Evolutionary conservation across 257 asterid genomes (phyloP), one percentile per base, ranked within the genome.

Genomic region (Solanum pimpinellifolium): DNA sequence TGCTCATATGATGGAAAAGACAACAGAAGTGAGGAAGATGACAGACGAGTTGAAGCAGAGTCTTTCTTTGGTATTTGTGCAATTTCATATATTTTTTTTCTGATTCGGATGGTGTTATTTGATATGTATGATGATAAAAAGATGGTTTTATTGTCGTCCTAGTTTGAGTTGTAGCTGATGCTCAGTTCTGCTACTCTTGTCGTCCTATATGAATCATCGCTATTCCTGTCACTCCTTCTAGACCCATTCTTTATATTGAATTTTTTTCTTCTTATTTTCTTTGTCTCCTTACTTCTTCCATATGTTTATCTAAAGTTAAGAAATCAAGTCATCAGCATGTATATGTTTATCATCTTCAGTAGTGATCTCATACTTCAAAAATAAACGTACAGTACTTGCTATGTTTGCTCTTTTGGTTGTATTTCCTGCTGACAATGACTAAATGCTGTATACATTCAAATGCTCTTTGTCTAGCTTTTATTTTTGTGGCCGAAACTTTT

Each of bases 21-120:
- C 99, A 85, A 91, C 94, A 60, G 95, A 97, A 94, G 94, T 92
- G 77, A 92, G 93, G 91, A 93, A 93, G 91, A 90, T 85, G 96
- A 93, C 89, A 89, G 96, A 91, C 46, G 96, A 94, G 49, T 87
- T 95, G 91, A 75, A 90, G 87, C 93, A 94, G 47, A 91, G 85
- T 83, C 90, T 87, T 87, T 90, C 96, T 47, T 90, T 87, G 95
- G 99, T 96, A 94, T 87, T 90, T 41, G 87, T 88, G 62, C 72
- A 81, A 27, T 29, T 68, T 31, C 15, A 42, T 35, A 68, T 37
- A 27, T 31, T 59, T 86, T 41, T 20, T 86, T 69, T 29, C 37
- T 66, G 83, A 68, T 68, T 85, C 44, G 87, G 87, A 65, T 85
- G 39, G 47, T 16, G 11, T n/a, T 66, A 44, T 42, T 42, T 65